Percentiles rank a stretch among this genome's conserved stretches.
phyloP scores from a whole-genome alignment of 2,329 filamentous ascomycete genomes.

The Ophiostoma ips region DNA sequence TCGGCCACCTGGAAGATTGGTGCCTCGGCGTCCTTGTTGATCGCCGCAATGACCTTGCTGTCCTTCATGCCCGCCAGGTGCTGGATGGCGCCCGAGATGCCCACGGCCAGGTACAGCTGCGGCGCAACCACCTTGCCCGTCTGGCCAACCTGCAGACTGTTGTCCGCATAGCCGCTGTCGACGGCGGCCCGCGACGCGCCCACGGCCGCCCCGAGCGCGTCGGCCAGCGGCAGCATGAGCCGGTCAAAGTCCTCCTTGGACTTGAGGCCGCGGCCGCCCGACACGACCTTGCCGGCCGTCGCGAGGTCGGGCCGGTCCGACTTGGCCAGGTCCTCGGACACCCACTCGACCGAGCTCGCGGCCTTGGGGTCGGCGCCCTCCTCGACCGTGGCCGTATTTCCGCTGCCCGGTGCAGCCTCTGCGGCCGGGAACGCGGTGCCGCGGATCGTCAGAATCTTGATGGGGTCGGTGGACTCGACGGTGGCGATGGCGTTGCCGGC shows the following conservation, averaged over 20 bases:
- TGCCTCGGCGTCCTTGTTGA: conserved; percentile 95
- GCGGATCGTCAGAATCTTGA: conserved; percentile 85
- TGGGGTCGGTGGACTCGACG: conserved; percentile 72
- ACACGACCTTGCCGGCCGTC: conserved; percentile 81
- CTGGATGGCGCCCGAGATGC: conserved; percentile 94
- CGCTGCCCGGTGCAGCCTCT: conserved; percentile 36
- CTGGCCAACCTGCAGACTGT: conserved; percentile 95
- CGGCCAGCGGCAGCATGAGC: conserved; percentile 82
- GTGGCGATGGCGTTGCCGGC: conserved; percentile 95
- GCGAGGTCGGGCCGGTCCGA: conserved; percentile 87
- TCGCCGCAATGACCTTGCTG: conserved; percentile 96
- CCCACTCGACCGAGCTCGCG: conserved; percentile 65
- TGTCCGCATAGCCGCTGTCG: conserved; percentile 94
- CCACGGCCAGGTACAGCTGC: conserved; percentile 85
- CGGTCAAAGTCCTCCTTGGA: conserved; percentile 96
- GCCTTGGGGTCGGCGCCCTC: conserved; percentile 75
- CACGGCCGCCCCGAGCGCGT: conserved; percentile 86
- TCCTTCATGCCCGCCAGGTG: conserved; percentile 99
- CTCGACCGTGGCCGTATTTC: conserved; percentile 62
- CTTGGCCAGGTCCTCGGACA: conserved; percentile 84
- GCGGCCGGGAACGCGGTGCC: conserved; percentile 80
- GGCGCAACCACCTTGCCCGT: conserved; percentile 98
- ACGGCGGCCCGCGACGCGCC: conserved; percentile 91
- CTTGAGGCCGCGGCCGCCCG: conserved; percentile 86
- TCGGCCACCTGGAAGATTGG: conserved; percentile 98